Percentiles rank a stretch among this genome's conserved stretches.
Evolutionary conservation across 2,329 filamentous ascomycete species (phyloP).

Genomic region (Fusarium sp.): DNA sequence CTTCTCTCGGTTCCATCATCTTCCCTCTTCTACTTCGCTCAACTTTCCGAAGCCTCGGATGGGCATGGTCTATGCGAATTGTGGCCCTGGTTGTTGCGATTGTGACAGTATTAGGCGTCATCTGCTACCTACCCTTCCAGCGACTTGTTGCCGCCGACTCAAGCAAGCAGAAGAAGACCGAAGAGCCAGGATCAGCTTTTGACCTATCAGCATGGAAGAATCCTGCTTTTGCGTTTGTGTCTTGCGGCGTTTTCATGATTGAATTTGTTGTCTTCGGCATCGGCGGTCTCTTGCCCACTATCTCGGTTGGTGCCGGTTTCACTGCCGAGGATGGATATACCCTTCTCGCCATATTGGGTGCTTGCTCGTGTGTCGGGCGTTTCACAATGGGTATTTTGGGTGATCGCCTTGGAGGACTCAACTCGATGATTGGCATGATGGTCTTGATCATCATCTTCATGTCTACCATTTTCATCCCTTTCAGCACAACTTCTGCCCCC

Average conservation of each 20-base stretch:
- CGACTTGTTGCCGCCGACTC: conserved; percentile 24
- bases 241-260: conserved; percentile 58
- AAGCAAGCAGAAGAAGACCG: neutral
- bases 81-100: conserved; percentile 47
- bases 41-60: conserved; percentile 48
- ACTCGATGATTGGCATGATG: conserved; percentile 45
- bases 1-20: conserved; percentile 49
- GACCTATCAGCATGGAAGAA: conserved; percentile 58
- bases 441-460: conserved; percentile 56
- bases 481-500: conserved; percentile 54
- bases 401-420: conserved; percentile 60
- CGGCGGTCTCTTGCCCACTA: conserved; percentile 60
- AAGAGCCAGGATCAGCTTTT: conserved; percentile 31
- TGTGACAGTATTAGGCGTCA: conserved; percentile 42
- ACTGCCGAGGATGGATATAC: conserved; percentile 57
- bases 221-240: conserved; percentile 56
- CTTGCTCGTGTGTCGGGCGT: conserved; percentile 58
- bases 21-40: conserved; percentile 52
- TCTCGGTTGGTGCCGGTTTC: conserved; percentile 53
- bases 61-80: conserved; percentile 52
- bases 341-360: conserved; percentile 60
- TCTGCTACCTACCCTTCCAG: conserved; percentile 54
- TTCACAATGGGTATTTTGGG: conserved; percentile 58
- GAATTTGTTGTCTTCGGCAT: conserved; percentile 64
- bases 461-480: conserved; percentile 58